A percentile compares a stretch with the other conserved stretches of the same genome.
phyloP scores from a whole-genome alignment of 78 protist genomes.

The Protostelium mycophagum region DNA sequence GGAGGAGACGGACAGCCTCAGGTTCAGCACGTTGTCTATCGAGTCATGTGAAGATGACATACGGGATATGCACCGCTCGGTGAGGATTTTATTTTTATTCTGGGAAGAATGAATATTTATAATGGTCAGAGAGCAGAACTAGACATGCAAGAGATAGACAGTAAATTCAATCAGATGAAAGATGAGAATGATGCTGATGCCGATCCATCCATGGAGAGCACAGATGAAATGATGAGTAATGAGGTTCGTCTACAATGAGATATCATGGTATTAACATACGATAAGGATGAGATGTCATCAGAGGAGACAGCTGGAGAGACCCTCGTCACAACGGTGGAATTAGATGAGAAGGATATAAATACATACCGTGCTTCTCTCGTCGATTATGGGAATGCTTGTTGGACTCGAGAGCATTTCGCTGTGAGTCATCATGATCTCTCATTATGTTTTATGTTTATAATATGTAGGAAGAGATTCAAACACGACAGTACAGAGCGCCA shows the following conservation, averaged over 20 bases:
- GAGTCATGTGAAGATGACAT: neutral
- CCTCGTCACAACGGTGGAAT: neutral
- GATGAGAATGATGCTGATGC: too few relatives aligned
- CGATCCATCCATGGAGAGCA: too few relatives aligned
- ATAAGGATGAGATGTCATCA: too few relatives aligned
- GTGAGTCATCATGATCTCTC: slow-evolving; percentile 1
- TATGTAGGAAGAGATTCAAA: slow-evolving; percentile 91
- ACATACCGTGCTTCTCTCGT: slow-evolving; percentile 21
- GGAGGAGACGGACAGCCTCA: neutral
- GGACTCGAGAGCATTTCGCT: slow-evolving; percentile 84
- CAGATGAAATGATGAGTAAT: too few relatives aligned
- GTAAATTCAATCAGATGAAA: too few relatives aligned
- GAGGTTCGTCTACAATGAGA: too few relatives aligned
- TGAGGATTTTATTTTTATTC: too few relatives aligned
- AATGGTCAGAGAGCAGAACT: neutral
- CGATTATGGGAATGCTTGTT: slow-evolving; percentile 98
- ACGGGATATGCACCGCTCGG: neutral
- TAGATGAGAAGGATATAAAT: neutral
- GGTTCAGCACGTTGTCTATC: neutral
- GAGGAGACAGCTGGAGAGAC: too few relatives aligned
- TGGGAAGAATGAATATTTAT: neutral
- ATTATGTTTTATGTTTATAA: neutral
- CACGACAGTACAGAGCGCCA: slow-evolving; percentile 95
- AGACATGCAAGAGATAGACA: neutral
- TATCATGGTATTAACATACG: too few relatives aligned